Evolutionary conservation across 2,329 filamentous ascomycete genomes (phyloP), one percentile per base, ranked within the genome.

Genomic region (Fusarium stilboides): DNA sequence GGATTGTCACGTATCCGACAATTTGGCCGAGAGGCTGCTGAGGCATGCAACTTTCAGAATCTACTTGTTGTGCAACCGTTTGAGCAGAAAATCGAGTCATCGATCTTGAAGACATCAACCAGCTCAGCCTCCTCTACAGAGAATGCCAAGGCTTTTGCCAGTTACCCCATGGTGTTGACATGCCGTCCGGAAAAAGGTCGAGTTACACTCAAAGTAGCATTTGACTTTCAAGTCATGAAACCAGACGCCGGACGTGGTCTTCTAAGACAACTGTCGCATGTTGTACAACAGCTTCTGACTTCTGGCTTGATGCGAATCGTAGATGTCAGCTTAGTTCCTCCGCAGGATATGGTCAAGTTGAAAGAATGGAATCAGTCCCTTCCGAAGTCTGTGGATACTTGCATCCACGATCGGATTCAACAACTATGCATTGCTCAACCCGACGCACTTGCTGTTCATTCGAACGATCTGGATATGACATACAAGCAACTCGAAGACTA

Each of bases 1-100:
- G 57, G 52, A 9, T 5, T 61, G 4, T 26, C 44, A 5, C 24
- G 43, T 1, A 61, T 61, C 5, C 49, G 39, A 15, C 49, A 52
- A 6, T 17, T 6, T 20, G 47, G 47, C 1, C 8, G 31, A 5
- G 39, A 57, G 17, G 54, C 54, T 6, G 14, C 28, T 14, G 28
- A 62, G 13, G 58, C 58, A 22, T 62, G 58, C 4, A 45, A 39
- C 9, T 62, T 62, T 9, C 45, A 57, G 13, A 62, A 44, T n/a
- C 26, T 62, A 6, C 37, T 62, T 14, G 34, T 62, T 20, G 39
- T 62, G 4, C 53, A 62, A 7, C 58, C 58, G 4, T 17, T 45
- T 1, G 40, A 54, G 22, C 47, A 45, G 15, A 52, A 10, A 10
- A 12, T 4, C 1, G 14, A 37, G 14, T 57, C 54, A 14, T n/a